Evolutionary conservation across 176 grass and related monocot species (phyloP), one percentile per base, ranked within the genome.

Genomic region (Eragrostis nindensis): DNA sequence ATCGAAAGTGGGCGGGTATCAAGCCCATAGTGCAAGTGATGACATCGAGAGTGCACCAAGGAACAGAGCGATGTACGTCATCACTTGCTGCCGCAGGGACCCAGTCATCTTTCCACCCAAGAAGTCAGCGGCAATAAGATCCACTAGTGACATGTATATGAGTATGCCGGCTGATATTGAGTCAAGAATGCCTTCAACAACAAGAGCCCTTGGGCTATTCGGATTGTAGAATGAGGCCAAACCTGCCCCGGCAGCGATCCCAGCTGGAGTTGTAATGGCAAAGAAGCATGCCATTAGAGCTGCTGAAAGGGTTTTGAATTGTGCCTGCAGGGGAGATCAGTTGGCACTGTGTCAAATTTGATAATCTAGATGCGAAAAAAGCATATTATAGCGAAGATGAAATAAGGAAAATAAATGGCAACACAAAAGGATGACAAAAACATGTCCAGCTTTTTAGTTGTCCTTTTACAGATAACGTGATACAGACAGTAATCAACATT

Each of bases 101-200:
- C 85, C 80, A 9, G 62, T 80, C 84, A 93, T 91, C 38, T 83
- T 89, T 5, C 68, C 82, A 46, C 86, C 76, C 49, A 98, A 55
- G 87, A 98, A 93, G 69, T 98, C 95, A 0, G 90, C 88, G 0
- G 95, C 95, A 6, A 98, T 95, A 72, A 98, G 86, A 86, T 98
- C 95, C 36, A 95, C 95, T 47, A 95, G 84, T 0, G 90, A 87
- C 95, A 93, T 95, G 86, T 98, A 98, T 63, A 98, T 93, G 56
- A 98, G 89, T 26, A 98, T 98, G 57, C 95, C 95, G 0, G 95
- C 92, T 4, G 95, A 98, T 26, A 87, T 73, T 0, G 95, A 91
- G 32, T 98, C 95, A 16, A 98, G 90, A 64, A 98, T 66, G 18
- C 95, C 95, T 71, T 93, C 92, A 39, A 84, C 80, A 49, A 89